A percentile compares a stretch with the other conserved stretches of the same genome.
Evolutionary conservation across 805 yeast species (phyloP).

Genomic region (Candida nonsorbophila): DNA sequence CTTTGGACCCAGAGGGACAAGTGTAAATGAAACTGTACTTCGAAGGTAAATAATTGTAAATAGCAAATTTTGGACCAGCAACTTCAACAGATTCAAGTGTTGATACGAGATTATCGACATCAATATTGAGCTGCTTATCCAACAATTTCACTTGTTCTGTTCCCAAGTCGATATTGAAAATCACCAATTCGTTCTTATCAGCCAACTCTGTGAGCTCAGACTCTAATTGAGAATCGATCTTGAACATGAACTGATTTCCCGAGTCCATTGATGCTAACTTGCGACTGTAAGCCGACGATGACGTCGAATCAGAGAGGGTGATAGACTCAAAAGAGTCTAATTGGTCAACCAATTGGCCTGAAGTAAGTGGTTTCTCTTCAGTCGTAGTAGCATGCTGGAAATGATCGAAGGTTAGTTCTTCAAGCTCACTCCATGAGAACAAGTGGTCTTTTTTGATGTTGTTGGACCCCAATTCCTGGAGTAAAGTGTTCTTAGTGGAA

Average conservation of each 20-base stretch:
- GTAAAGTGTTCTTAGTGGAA: conserved; percentile 73
- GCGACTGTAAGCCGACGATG: conserved; percentile 12
- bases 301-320: conserved; percentile 10
- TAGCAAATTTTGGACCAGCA: conserved; percentile 43
- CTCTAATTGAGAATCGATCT: conserved; percentile 21
- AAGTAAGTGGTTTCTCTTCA: conserved; percentile 49
- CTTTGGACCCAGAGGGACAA: conserved; percentile 87
- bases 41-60: conserved; percentile 39
- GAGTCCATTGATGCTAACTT: conserved; percentile 32
- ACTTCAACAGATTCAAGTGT: conserved; percentile 18
- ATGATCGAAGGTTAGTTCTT: conserved; percentile 48
- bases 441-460: conserved; percentile 37
- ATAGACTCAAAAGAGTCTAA: conserved; percentile 34
- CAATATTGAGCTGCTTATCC: conserved; percentile 15
- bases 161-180: conserved; percentile 45
- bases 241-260: conserved; percentile 15
- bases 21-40: conserved; percentile 64
- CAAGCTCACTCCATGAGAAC: conserved; percentile 49
- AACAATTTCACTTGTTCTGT: conserved; percentile 36
- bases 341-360: conserved; percentile 7
- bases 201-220: conserved; percentile 16
- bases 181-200: conserved; percentile 27
- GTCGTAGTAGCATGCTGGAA: conserved; percentile 38
- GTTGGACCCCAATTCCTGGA: conserved; percentile 67
- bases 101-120: conserved; percentile 13